These are phyloP conservation scores for Xylaria intraflava DNA, from an alignment of 495 filamentous ascomycete genomes.

Conservation along the genomic window DNA sequence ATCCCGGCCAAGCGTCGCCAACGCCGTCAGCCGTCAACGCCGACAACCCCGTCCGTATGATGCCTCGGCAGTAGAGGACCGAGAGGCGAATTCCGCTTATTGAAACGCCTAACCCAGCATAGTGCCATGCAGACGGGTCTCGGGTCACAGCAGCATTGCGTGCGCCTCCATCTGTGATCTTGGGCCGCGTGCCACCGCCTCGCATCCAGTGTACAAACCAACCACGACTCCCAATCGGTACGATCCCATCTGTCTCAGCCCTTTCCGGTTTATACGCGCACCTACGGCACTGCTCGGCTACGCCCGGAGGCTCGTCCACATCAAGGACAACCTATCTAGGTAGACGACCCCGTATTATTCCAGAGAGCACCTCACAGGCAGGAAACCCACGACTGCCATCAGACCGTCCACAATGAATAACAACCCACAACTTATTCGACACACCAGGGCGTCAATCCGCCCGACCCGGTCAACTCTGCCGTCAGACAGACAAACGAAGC, in stretches of 20 bases:
- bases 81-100: too few species aligned
- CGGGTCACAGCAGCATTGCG: background rate
- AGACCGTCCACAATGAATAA: background rate
- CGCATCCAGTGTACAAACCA: background rate
- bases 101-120: background rate
- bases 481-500: background rate
- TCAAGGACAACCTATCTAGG: background rate
- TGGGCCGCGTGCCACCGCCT: background rate
- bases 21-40: background rate
- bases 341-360: too few species aligned
- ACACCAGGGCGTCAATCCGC: background rate
- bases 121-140: background rate
- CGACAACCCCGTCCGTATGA: background rate
- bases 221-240: conserved; percentile 8
- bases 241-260: background rate
- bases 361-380: too few species aligned
- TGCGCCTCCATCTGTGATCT: background rate
- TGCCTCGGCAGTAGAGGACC: too few species aligned
- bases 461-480: background rate
- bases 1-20: background rate
- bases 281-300: background rate
- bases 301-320: background rate
- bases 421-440: background rate
- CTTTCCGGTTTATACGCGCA: background rate
- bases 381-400: too few species aligned